phyloP scores from a whole-genome alignment of 2,329 filamentous ascomycete species.

The Domatiomyces catenatus region DNA sequence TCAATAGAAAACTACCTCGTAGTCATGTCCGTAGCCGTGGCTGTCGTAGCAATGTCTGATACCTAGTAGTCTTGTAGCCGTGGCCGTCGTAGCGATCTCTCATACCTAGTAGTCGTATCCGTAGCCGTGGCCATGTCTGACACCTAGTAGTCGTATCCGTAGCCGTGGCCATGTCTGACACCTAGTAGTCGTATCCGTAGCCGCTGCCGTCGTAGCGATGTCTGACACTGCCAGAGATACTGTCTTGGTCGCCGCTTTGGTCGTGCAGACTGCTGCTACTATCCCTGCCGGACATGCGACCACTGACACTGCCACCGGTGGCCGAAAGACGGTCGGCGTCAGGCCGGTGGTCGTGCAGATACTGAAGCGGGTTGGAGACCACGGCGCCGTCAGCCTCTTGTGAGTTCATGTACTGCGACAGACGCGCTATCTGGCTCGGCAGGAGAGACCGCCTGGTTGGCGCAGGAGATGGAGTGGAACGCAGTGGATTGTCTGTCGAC shows the following conservation, averaged over 20 bases:
- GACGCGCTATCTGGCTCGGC: slow-evolving; percentile 20
- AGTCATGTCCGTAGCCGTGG: slow-evolving; percentile 15
- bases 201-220: slow-evolving; percentile 20
- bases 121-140: slow-evolving; percentile 19
- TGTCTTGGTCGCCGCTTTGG: slow-evolving; percentile 14
- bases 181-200: slow-evolving; percentile 13
- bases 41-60: slow-evolving; percentile 20
- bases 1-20: too few species aligned
- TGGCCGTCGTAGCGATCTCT: slow-evolving; percentile 20
- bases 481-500: slow-evolving; percentile 6
- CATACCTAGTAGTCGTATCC: slow-evolving; percentile 14
- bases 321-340: neutral
- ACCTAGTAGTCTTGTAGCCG: slow-evolving; percentile 15
- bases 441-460: slow-evolving; percentile 18
- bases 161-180: too few species aligned
- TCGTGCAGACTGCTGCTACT: slow-evolving; percentile 5
- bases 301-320: slow-evolving; percentile 12
- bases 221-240: slow-evolving; percentile 16
- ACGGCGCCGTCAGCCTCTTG: neutral
- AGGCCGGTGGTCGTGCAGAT: slow-evolving; percentile 7
- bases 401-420: slow-evolving; percentile 7
- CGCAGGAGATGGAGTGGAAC: slow-evolving; percentile 6
- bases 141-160: too few species aligned
- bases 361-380: slow-evolving; percentile 2
- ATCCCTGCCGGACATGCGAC: slow-evolving; percentile 16